Evolutionary conservation across 495 filamentous ascomycete species (phyloP), one percentile per base, ranked within the genome.

Genomic region (Hypomontagnella monticulosa): DNA sequence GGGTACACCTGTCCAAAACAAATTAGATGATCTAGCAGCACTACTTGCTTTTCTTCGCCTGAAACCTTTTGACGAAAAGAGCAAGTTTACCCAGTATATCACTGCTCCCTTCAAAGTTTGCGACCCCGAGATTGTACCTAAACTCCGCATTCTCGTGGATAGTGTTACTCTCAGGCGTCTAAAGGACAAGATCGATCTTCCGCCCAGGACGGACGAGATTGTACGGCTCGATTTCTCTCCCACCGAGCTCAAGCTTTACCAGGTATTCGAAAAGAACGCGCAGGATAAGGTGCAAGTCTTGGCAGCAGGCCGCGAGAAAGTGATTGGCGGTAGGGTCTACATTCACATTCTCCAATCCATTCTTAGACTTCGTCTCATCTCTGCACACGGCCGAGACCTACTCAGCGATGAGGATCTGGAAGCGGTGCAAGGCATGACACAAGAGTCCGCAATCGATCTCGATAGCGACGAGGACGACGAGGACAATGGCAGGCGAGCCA

Each of bases 331-430:
- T 16, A 91, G 86, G 43, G 86, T 88, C 52, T 97, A 95, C 73
- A 91, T 93, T 20, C 91, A 96, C 61, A 92, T 98, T 51, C 77
- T 99, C 37, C 92, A 91, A 59, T 89, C 91, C 7, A 97, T 99
- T 77, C 85, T 94, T 70, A 91, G 93, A 38, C 84, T 99, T 7
- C 92, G 95, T 4, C 85, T 93, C 43, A 88, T 97, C 30, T 97
- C 92, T 69, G 95, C 93, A 3, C 92, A 97, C 75, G 95, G 95
- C 5, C 89, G 87, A 69, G 95, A 97, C 57, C 83, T 98, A 23
- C 84, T 99, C 2, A 88, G 87, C 43, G 86, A 92, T 14, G 87
- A 93, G 46, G 93, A 97, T 69, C 82, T 95, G 14, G 87, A 89
- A 37, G 79, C 88, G 11, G 86, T 90, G 55, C 88, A 91, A 68